Evolutionary conservation across 2,329 filamentous ascomycete genomes (phyloP).

Genomic region (Ascochyta clinopodiicola): DNA sequence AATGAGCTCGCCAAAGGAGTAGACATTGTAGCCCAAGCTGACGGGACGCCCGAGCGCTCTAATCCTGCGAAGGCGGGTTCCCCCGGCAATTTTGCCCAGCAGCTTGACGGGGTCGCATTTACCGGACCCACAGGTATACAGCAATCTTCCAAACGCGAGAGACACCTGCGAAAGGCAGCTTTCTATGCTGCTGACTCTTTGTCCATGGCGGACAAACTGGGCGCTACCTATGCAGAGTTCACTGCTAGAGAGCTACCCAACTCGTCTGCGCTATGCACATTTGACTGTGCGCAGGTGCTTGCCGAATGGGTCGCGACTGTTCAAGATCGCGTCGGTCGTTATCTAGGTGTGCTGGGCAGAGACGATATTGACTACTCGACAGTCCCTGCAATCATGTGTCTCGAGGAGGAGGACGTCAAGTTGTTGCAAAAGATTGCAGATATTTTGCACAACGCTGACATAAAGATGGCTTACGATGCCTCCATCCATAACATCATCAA

Average conservation of each 20-base stretch:
- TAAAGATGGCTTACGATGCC: slow-evolving; percentile 72
- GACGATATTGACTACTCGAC: slow-evolving; percentile 80
- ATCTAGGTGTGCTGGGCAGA: slow-evolving; percentile 83
- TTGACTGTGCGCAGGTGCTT: slow-evolving; percentile 92
- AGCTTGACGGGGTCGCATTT: slow-evolving; percentile 39
- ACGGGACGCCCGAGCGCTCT: slow-evolving; percentile 62
- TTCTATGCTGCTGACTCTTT: slow-evolving; percentile 94
- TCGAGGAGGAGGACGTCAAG: slow-evolving; percentile 91
- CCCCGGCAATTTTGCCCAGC: slow-evolving; percentile 27
- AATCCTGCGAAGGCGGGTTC: slow-evolving; percentile 37
- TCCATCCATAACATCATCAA: slow-evolving; percentile 54
- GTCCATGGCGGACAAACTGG: slow-evolving; percentile 83
- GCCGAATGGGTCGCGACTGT: slow-evolving; percentile 93
- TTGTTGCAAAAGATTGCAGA: slow-evolving; percentile 82
- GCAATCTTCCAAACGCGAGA: slow-evolving; percentile 75
- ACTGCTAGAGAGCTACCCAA: slow-evolving; percentile 84
- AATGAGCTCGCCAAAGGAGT: slow-evolving; percentile 81
- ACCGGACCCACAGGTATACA: slow-evolving; percentile 39
- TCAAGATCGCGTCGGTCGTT: slow-evolving; percentile 90
- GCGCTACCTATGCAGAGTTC: slow-evolving; percentile 83
- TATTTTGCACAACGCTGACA: slow-evolving; percentile 76
- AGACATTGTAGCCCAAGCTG: slow-evolving; percentile 76
- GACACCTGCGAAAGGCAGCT: slow-evolving; percentile 89
- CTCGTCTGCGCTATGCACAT: slow-evolving; percentile 88
- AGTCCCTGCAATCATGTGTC: slow-evolving; percentile 84